Base-by-base conservation (phyloP, 129 eudicot genomes). In the Artemisia argyi region DNA sequence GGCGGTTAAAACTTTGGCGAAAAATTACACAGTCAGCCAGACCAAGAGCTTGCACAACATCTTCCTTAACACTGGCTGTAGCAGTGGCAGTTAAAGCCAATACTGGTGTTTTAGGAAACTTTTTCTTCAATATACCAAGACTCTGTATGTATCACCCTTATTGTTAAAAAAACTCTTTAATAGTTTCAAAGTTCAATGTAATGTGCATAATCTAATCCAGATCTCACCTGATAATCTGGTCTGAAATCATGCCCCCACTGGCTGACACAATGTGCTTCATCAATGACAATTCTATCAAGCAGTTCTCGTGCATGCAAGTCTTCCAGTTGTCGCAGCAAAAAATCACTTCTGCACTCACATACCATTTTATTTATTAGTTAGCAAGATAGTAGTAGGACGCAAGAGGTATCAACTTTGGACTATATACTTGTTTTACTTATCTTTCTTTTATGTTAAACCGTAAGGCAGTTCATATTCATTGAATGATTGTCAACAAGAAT, bases 201-300 rank as follows among this genome's bases (percentile, higher is more conserved):
- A 32, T 55, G 30, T 49, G 18, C 60, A 35, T 49, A 15, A 51
- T 1, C 50, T 54, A 69, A 54, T 60, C 66, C 53, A 60, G 52
- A 68, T 48, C 47, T 20, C 73, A 95, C 99, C 97, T 95, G 97
- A 80, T 95, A 95, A 81, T 95, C 99, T 72, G 99, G 99, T 65
- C 99, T 88, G 81, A 95, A 95, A 83, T 95, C 99, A 80, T 95
- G 99, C 69, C 99, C 99, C 99, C 99, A 95, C 76, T 95, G 99
- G 85, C 99, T 95, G 66, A 95, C 99, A 74, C 99, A 95, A 82
- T 95, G 99, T 78, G 99, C 99, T 83, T 95, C 99, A 83, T 95
- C 99, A 85, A 95, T 85, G 32, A 95, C 99, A 73, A 95, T 81
- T 77, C 99, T 83, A 76, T 85, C 79, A 73, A 95, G 96, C 78